These are phyloP conservation scores for Phialophora chinensis DNA, from an alignment of 2,329 filamentous ascomycete genomes.

Conservation along the genomic window DNA sequence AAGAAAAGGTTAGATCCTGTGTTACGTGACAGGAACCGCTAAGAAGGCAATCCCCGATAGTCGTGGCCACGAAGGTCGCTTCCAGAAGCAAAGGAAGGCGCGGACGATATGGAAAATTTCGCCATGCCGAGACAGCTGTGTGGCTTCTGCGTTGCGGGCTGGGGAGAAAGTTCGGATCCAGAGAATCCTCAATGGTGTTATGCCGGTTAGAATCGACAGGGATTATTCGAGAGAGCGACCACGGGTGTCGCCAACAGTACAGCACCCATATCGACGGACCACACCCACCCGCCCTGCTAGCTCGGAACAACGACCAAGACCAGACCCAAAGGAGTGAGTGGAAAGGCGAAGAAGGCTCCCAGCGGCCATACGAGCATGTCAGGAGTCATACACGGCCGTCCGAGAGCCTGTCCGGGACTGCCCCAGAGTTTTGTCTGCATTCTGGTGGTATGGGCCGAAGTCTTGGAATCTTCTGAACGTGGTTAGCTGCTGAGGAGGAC, in stretches of 20 bases:
- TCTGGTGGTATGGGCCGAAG: not conserved
- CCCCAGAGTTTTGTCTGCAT: not conserved
- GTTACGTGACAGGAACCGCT: not conserved
- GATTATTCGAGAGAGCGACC: not conserved
- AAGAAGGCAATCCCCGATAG: not conserved
- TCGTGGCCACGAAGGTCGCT: not conserved
- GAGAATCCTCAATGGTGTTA: not conserved
- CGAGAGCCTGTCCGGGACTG: not conserved
- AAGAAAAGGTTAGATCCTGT: not conserved
- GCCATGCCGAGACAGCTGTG: not conserved
- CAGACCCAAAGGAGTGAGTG: conserved; percentile 11
- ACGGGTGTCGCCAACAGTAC: not conserved
- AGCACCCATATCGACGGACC: conserved; percentile 13
- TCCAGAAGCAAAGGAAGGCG: not conserved
- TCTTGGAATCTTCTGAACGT: not conserved
- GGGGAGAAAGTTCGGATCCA: not conserved
- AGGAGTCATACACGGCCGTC: not conserved
- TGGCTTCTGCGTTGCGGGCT: not conserved
- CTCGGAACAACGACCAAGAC: conserved; percentile 10
- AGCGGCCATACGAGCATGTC: not conserved
- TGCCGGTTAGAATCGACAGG: not conserved
- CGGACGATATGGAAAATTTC: not conserved
- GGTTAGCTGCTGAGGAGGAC: conserved; percentile 4
- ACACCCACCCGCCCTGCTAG: conserved; percentile 6
- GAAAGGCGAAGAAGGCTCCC: not conserved